Conservation (phyloP, 495 filamentous ascomycete species). For the Rhypophila decipiens region DNA sequence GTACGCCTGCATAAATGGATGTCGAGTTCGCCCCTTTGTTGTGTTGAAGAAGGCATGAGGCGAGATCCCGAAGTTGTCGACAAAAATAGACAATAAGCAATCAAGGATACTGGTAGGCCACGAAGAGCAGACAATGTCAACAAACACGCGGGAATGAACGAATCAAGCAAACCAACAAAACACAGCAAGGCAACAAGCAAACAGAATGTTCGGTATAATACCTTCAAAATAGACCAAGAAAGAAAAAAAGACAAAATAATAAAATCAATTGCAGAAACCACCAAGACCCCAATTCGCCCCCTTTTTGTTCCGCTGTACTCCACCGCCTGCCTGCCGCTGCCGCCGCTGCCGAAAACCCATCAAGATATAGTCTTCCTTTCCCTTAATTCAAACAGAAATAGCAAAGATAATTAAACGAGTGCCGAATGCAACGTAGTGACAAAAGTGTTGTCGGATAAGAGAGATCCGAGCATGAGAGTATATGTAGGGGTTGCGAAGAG, state of each 20-base stretch:
- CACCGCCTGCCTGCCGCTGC: conserved; percentile 20
- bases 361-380: conserved; percentile 15
- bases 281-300: conserved; percentile 24
- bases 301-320: conserved; percentile 19
- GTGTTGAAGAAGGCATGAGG: too few relatives aligned
- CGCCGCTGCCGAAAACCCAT: conserved; percentile 19
- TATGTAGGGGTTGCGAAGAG: too few relatives aligned
- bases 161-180: too few relatives aligned
- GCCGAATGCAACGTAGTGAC: not conserved
- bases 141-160: too few relatives aligned
- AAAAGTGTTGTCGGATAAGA: not conserved
- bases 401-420: not conserved
- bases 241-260: not conserved
- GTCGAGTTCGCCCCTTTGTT: too few relatives aligned
- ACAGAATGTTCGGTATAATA: not conserved
- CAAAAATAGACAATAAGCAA: too few relatives aligned
- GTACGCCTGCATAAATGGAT: too few relatives aligned
- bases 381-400: not conserved
- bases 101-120: too few relatives aligned
- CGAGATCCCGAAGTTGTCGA: too few relatives aligned
- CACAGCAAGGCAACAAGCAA: not conserved
- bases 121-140: too few relatives aligned
- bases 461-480: too few relatives aligned
- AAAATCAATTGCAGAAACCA: not conserved
- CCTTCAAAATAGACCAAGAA: not conserved